Evolutionary conservation across 1,139 yeast genomes (phyloP), one percentile per base, ranked within the genome.

Genomic region (Candida sp.): DNA sequence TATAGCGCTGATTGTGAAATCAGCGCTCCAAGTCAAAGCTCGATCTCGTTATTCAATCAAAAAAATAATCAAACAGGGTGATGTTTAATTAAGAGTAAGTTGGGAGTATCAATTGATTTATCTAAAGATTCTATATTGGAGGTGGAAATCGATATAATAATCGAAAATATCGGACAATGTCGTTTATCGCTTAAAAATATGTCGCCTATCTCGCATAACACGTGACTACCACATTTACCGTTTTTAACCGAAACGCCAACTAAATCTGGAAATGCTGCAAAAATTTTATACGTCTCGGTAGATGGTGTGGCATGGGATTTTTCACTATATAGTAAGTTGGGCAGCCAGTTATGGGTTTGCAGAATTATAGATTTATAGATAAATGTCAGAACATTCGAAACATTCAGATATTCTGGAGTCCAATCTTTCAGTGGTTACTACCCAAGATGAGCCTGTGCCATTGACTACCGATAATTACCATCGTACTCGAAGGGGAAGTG

Each of bases 381-480:
- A 32, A 11, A 32, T 32, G 19, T n/a, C 34, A 32, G 34, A 9
- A n/a, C 19, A 32, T 32, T 32, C 34, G 6, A 9, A 11, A 12
- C 6, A 32, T 6, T 11, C 19, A 7, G 34, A 32, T 11, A 32
- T 32, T 11, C 34, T 32, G 34, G 34, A 32, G 6, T 32, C 11
- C 6, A 32, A 9, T 12, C 11, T 32, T 5, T 32, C 34, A 12
- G 34, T 32, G 19, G 34, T 32, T 11, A 7, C 34, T 32, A 32
- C 19, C 11, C n/a, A n/a, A 5, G 34, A 32, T n/a, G 34, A 32
- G 6, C 58, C 60, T 5, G 39, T 57, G 7, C 53, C 56, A 22
- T 51, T 56, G 39, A 57, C 60, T 1, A 32, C 22, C 29, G 43
- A 50, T 4, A 40, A 44, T 30, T 48, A 42, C 36, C 48, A 46